Evolutionary conservation across 176 grass and related monocot species (phyloP), one percentile per base, ranked within the genome.

Genomic region (Oryza nivara): DNA sequence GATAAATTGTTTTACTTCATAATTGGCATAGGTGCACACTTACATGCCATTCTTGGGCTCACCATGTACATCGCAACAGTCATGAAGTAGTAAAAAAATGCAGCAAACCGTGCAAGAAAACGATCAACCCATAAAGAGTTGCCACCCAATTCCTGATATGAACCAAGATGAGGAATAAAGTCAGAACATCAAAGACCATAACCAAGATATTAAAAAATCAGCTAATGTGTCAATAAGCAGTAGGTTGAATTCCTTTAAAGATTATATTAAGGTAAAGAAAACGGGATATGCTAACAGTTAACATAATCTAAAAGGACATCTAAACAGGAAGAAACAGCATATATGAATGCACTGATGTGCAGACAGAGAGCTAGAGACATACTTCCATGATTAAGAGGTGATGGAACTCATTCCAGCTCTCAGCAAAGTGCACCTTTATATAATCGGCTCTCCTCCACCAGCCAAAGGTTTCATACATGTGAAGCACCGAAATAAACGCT

Each of bases 31-130:
- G 17, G 15, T 41, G 40, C 35, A 12, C 30, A 82, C 93, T 85
- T 86, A 98, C 96, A 98, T 85, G 96, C 93, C 96, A 98, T 98
- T 92, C 96, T 84, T 25, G 96, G 96, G 84, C 96, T 99, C 44
- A 99, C 4, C 78, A 92, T 91, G 83, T 99, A 99, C 96, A 99
- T 96, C 1, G 3, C 91, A 86, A 99, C 96, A 74, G 88, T 88
- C 82, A 96, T 84, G 65, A 99, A 99, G 79, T 99, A 99, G 87
- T 99, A 99, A 56, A 99, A 86, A 2, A 99, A 85, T 63, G 96
- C 96, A 73, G 88, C 73, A 82, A 71, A 81, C 44, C 85, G 93
- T 2, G 93, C 96, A 77, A 99, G 85, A 68, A 96, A 78, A 61
- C 91, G 74, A 79, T 99, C 96, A 38, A 88, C 3, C 89, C 83